Evolutionary conservation across 1,284 basidiomycete genomes (phyloP), one percentile per base, ranked within the genome.

Genomic region (Melanopsichium pennsylvanicum): DNA sequence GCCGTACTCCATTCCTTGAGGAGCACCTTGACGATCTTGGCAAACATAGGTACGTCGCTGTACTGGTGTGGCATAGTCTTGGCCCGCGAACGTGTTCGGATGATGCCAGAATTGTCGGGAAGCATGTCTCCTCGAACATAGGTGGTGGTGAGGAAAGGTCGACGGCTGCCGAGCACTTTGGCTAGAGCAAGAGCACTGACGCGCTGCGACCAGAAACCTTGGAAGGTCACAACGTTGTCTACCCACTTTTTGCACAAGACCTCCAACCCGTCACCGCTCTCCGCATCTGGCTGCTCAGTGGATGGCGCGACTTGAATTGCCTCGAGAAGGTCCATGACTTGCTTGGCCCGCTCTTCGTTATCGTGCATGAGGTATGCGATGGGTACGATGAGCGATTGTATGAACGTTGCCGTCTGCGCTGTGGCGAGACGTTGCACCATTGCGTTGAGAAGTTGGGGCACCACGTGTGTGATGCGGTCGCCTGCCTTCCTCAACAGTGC

Each of bases 121-220:
- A 97, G 88, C 55, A 96, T 86, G 79, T 97, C 93, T n/a, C 95
- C 95, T 76, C 92, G 92, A 33, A 97, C 95, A 26, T 85, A 81
- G 18, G 94, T 83, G 23, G 82, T 84, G 56, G 86, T 86, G 64
- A 97, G 76, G 56, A 86, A 87, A 9, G 87, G 84, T 15, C 89
- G 85, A 48, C 88, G 85, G 4, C 87, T 86, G 0, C 84, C 83
- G 73, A 93, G 90, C 34, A 98, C 84, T 67, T 90, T 88, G 40
- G 87, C 87, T 41, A 98, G 83, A 0, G 89, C 94, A 42, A 97
- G 84, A 19, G 88, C 89, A 81, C 91, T 74, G 21, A 77, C 66
- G 4, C 72, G 48, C 31, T 63, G 56, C 10, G 72, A 50, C 93
- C 93, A 97, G 82, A 90, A 92, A 29, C 95, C 94, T 77, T 93